These are phyloP conservation scores for Suillus bovinus DNA, from an alignment of 768 basidiomycete genomes.

Conservation along the genomic window DNA sequence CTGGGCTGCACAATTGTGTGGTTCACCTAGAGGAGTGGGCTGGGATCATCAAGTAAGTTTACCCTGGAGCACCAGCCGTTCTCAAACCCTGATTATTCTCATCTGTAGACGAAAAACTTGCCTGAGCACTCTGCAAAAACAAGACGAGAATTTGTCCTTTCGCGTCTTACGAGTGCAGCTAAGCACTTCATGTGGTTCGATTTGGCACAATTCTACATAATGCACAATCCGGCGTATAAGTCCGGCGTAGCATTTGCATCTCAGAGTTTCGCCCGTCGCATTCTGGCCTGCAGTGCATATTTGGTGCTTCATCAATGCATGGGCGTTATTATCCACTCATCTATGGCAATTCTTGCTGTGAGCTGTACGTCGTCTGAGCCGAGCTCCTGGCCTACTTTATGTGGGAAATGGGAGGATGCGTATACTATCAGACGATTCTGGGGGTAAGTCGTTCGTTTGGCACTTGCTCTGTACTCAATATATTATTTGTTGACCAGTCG, in stretches of 20 bases:
- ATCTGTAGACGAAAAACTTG: conserved; percentile 6
- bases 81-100: neutral
- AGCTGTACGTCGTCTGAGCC: conserved; percentile 27
- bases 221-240: conserved; percentile 13
- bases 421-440: conserved; percentile 42
- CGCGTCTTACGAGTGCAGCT: conserved; percentile 15
- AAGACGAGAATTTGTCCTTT: conserved; percentile 25
- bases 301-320: conserved; percentile 4
- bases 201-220: conserved; percentile 12
- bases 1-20: conserved; percentile 34
- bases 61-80: conserved; percentile 18
- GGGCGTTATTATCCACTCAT: neutral
- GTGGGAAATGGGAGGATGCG: conserved; percentile 33
- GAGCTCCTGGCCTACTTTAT: conserved; percentile 40
- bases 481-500: conserved; percentile 19
- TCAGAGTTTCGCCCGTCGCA: conserved; percentile 1
- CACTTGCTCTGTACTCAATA: neutral
- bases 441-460: conserved; percentile 35
- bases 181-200: conserved; percentile 19
- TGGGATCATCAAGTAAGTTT: conserved; percentile 33
- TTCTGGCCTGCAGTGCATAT: neutral
- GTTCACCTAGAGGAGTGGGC: conserved; percentile 36
- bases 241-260: conserved; percentile 6
- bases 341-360: conserved; percentile 13
- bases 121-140: conserved; percentile 15